Percentiles rank a stretch among this genome's conserved stretches.
phyloP scores from a whole-genome alignment of 169 alveolate genomes.

The Eimeria tenella region DNA sequence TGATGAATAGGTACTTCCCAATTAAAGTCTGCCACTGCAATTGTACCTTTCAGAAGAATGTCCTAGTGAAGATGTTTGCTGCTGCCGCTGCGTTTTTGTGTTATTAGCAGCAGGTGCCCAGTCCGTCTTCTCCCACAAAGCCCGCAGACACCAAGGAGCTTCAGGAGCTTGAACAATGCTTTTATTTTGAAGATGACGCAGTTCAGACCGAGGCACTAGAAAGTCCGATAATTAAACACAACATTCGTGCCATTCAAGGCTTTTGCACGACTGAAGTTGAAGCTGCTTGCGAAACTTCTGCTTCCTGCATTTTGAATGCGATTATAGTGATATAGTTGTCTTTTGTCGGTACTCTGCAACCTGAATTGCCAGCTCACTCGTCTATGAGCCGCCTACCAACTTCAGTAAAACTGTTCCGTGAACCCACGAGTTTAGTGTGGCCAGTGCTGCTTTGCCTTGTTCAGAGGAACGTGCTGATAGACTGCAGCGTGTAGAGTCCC shows the following conservation, averaged over 20 bases:
- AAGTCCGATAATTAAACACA: not conserved
- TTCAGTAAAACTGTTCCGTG: not conserved
- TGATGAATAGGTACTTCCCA: not conserved
- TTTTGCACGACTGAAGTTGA: too few species aligned
- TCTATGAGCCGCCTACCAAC: not conserved
- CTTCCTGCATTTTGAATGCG: too few species aligned
- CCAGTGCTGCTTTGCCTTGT: not conserved
- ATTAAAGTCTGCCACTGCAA: not conserved
- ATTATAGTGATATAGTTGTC: not conserved
- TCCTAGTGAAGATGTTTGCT: not conserved
- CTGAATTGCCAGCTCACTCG: not conserved
- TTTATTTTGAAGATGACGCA: slow-evolving; percentile 43
- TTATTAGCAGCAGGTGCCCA: slow-evolving; percentile 30
- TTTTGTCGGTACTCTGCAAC: not conserved
- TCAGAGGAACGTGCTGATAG: slow-evolving; percentile 67
- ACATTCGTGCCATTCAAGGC: not conserved
- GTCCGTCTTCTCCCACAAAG: not conserved
- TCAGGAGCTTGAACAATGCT: slow-evolving; percentile 60
- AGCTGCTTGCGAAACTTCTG: too few species aligned
- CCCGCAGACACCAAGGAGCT: slow-evolving; percentile 56
- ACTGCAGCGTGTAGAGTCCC: slow-evolving; percentile 55
- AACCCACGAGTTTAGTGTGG: not conserved
- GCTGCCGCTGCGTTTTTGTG: not conserved
- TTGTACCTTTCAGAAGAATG: too few species aligned
- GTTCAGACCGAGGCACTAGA: slow-evolving; percentile 42